Conservation (phyloP, 306 rosid species). For the Urtica urens region DNA sequence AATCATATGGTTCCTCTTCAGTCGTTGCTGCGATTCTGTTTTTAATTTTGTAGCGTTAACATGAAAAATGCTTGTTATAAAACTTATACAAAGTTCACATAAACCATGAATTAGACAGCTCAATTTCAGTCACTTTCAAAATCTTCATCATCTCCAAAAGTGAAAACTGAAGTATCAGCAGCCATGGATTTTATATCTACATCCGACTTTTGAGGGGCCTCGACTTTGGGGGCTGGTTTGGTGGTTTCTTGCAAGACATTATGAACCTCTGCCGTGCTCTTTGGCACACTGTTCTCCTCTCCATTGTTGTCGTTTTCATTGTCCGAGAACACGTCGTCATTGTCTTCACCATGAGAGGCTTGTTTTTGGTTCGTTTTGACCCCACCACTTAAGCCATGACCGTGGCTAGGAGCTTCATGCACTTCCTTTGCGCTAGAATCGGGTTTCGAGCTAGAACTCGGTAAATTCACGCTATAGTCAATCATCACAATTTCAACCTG, state of each 20-base stretch:
- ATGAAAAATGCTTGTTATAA: not conserved
- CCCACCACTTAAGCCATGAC: slow-evolving; percentile 20
- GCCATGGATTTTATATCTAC: slow-evolving; percentile 79
- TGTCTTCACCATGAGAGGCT: slow-evolving; percentile 31
- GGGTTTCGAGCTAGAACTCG: slow-evolving; percentile 27
- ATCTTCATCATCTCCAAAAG: slow-evolving; percentile 83
- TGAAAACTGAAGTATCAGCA: slow-evolving; percentile 92
- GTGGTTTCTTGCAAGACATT: slow-evolving; percentile 25
- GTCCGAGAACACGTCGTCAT: slow-evolving; percentile 78
- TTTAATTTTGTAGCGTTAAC: too few species aligned
- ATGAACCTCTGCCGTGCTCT: slow-evolving; percentile 11
- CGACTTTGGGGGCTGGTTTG: slow-evolving; percentile 13
- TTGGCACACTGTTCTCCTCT: slow-evolving; percentile 34
- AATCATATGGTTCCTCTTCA: too few species aligned
- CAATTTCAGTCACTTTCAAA: slow-evolving; percentile 60
- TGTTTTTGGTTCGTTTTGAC: slow-evolving; percentile 24
- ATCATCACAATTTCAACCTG: slow-evolving; percentile 79
- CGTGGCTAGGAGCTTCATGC: too few species aligned
- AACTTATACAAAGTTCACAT: not conserved
- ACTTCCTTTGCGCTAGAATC: too few species aligned
- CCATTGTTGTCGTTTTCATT: too few species aligned
- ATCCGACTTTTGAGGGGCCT: slow-evolving; percentile 20
- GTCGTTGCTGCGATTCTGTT: too few species aligned
- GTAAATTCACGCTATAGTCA: slow-evolving; percentile 50
- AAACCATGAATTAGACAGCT: not conserved